Conservation (phyloP, 1,139 yeast species). For the Lodderomyces elongisporus region DNA sequence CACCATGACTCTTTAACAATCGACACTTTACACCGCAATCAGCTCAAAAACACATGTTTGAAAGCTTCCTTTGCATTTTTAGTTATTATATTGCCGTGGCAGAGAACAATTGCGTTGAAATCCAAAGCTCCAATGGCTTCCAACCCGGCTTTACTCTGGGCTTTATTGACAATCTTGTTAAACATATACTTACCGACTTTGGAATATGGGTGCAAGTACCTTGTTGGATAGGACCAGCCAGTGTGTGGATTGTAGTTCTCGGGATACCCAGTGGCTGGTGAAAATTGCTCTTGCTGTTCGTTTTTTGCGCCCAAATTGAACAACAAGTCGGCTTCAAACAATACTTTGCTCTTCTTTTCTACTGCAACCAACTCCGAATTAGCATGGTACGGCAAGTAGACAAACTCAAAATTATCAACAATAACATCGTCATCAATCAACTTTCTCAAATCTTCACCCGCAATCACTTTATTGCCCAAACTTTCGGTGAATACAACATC, state of each 20-base stretch:
- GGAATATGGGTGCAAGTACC: conserved; percentile 35
- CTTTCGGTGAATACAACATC: conserved; percentile 29
- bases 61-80: conserved; percentile 34
- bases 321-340: conserved; percentile 54
- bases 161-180: conserved; percentile 20
- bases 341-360: conserved; percentile 40
- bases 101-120: conserved; percentile 46
- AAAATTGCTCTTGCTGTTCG: conserved; percentile 25
- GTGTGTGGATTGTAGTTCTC: conserved; percentile 31
- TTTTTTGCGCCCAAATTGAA: conserved; percentile 39
- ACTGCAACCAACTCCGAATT: conserved; percentile 54
- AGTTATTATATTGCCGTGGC: conserved; percentile 56
- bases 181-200: conserved; percentile 30
- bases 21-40: too few relatives aligned
- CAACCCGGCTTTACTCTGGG: conserved; percentile 22
- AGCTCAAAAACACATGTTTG: conserved; percentile 13
- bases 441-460: conserved; percentile 17
- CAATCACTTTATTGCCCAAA: conserved; percentile 25
- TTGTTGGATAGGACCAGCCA: conserved; percentile 35
- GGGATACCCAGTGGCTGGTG: conserved; percentile 41
- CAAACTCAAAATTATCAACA: conserved; percentile 44
- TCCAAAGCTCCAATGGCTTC: conserved; percentile 39
- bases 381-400: conserved; percentile 48
- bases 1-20: too few relatives aligned
- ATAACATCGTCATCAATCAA: conserved; percentile 20